A percentile compares a stretch with the other conserved stretches of the same genome.
phyloP scores from a whole-genome alignment of 78 protist genomes.

The Emiliania huxleyi region DNA sequence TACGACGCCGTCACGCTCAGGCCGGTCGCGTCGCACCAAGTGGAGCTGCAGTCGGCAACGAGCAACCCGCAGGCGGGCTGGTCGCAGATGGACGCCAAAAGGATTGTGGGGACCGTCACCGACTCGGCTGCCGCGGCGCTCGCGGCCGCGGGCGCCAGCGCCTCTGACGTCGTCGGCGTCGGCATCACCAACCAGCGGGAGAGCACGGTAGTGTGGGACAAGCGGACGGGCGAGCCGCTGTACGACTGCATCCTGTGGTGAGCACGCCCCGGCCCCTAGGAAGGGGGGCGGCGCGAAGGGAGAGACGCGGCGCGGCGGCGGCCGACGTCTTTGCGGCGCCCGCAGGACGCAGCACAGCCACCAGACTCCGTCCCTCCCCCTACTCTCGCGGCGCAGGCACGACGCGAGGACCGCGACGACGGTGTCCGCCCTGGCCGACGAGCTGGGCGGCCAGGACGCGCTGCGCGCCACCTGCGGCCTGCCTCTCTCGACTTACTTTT shows the following conservation, averaged over 20 bases:
- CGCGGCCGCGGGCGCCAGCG: not conserved
- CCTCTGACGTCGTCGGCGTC: not conserved
- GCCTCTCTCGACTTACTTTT: too few species aligned
- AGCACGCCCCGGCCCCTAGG: too few species aligned
- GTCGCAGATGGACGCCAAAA: slow-evolving; percentile 50
- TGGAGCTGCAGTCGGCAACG: not conserved
- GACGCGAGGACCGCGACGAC: too few species aligned
- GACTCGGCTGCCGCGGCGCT: not conserved
- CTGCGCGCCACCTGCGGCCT: too few species aligned
- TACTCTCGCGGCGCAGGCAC: too few species aligned
- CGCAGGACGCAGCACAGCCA: too few species aligned
- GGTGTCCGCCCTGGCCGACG: too few species aligned
- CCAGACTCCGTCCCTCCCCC: too few species aligned
- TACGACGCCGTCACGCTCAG: slow-evolving; percentile 23
- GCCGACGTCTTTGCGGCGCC: too few species aligned
- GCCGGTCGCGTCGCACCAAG: slow-evolving; percentile 36
- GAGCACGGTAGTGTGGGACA: slow-evolving; percentile 88
- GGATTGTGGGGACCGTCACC: slow-evolving; percentile 29
- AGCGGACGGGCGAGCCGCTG: slow-evolving; percentile 83
- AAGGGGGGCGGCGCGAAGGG: too few species aligned
- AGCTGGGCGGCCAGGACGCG: too few species aligned
- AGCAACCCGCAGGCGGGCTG: slow-evolving; percentile 23
- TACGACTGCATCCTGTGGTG: slow-evolving; percentile 83
- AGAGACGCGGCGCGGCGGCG: too few species aligned
- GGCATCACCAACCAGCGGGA: slow-evolving; percentile 82